Evolutionary conservation across 2,329 filamentous ascomycete species (phyloP).

Genomic region (Colletotrichum sp.): DNA sequence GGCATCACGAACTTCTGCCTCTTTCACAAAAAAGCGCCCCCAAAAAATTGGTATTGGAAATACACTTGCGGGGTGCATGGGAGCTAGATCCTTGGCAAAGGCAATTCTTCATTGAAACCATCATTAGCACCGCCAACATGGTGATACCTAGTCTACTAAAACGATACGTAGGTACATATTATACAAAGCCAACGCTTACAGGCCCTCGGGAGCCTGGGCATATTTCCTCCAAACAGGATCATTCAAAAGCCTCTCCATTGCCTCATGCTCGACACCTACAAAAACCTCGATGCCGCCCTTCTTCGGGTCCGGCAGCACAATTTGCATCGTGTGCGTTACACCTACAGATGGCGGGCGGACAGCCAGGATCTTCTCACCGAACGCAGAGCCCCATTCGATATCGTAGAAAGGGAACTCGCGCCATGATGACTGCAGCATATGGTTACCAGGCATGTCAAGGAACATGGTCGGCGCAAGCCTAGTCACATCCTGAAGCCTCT

Average conservation of each 20-base stretch:
- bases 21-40: background rate
- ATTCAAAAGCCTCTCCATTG: constrained; percentile 29
- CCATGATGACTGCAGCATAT: constrained; percentile 39
- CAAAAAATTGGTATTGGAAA: background rate
- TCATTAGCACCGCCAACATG: background rate
- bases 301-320: constrained; percentile 35
- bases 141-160: background rate
- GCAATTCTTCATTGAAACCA: background rate
- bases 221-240: constrained; percentile 30
- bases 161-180: background rate
- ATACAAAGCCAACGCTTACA: background rate
- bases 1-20: background rate
- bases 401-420: constrained; percentile 36
- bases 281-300: constrained; percentile 38
- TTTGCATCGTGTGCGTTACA: constrained; percentile 34
- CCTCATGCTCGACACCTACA: constrained; percentile 34
- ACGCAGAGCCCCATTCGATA: constrained; percentile 37
- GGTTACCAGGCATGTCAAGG: constrained; percentile 37
- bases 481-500: constrained; percentile 34
- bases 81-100: background rate
- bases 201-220: background rate
- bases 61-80: background rate
- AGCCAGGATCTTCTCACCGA: constrained; percentile 28
- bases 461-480: constrained; percentile 36
- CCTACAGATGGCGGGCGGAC: constrained; percentile 35